Conservation (phyloP, 768 basidiomycete species). For the Russula sp. region DNA sequence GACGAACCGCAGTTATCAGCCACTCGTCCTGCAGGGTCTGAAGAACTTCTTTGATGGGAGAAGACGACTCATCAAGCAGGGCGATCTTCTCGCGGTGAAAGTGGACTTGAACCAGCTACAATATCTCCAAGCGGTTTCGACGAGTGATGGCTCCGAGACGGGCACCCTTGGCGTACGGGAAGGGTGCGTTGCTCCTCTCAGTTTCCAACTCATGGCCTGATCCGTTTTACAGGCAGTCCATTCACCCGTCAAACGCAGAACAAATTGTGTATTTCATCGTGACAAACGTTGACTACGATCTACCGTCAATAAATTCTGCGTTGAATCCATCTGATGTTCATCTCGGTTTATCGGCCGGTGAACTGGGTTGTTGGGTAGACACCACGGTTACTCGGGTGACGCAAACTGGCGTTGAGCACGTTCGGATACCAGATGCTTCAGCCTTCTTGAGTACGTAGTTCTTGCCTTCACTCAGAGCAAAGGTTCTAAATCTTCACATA, state of each 20-base stretch:
- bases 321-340: constrained; percentile 45
- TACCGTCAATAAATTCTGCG: constrained; percentile 41
- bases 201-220: neutral
- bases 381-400: constrained; percentile 66
- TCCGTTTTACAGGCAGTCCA: constrained; percentile 6
- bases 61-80: constrained; percentile 61
- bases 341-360: constrained; percentile 56
- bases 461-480: neutral
- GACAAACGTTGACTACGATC: constrained; percentile 69
- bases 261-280: constrained; percentile 73
- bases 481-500: neutral
- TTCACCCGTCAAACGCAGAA: constrained; percentile 35
- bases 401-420: constrained; percentile 75
- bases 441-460: constrained; percentile 50
- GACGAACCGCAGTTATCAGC: constrained; percentile 60
- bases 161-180: constrained; percentile 11
- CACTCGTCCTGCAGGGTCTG: constrained; percentile 57
- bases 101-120: constrained; percentile 52
- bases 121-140: constrained; percentile 16
- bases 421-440: constrained; percentile 52
- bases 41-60: constrained; percentile 56
- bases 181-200: neutral
- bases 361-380: constrained; percentile 86
- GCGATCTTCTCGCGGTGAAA: constrained; percentile 66
- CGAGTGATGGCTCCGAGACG: constrained; percentile 11